These are phyloP conservation scores for Cladorrhinum samala DNA, from an alignment of 495 filamentous ascomycete species.

Conservation along the genomic window DNA sequence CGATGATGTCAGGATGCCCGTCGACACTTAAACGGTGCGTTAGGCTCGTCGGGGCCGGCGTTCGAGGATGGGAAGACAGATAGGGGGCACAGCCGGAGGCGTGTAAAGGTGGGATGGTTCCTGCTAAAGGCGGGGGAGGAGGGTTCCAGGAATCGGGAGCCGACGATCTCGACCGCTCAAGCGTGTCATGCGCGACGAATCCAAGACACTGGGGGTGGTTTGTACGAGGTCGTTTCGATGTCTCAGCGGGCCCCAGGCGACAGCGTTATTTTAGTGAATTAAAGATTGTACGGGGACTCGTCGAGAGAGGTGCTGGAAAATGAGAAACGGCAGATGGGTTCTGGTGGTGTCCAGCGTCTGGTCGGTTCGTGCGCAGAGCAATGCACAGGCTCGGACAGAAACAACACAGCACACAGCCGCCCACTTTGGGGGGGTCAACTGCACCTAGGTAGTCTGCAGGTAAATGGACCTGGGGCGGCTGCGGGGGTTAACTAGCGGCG, in stretches of 20 bases:
- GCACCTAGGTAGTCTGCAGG: background rate
- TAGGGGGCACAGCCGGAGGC: no score
- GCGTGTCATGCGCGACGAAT: slow-evolving; percentile 2
- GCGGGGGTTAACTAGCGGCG: no score
- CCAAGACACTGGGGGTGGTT: slow-evolving; percentile 1
- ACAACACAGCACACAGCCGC: background rate
- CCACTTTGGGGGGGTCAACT: background rate
- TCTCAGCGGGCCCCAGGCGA: background rate
- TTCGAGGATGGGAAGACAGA: no score
- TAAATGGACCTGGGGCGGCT: slow-evolving; percentile 4
- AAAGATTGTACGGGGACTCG: no score
- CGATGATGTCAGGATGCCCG: background rate
- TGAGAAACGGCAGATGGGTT: background rate
- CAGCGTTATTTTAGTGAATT: no score
- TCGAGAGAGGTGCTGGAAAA: background rate
- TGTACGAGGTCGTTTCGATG: slow-evolving; percentile 2
- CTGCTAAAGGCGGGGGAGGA: background rate
- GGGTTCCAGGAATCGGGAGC: background rate
- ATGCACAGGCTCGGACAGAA: background rate
- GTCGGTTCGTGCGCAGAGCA: background rate
- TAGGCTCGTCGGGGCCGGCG: background rate
- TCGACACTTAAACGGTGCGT: background rate
- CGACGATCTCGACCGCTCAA: slow-evolving; percentile 3
- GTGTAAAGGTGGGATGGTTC: background rate
- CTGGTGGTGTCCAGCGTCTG: background rate